Evolutionary conservation across 2,329 filamentous ascomycete species (phyloP).

Genomic region (Coniochaeta sp.): DNA sequence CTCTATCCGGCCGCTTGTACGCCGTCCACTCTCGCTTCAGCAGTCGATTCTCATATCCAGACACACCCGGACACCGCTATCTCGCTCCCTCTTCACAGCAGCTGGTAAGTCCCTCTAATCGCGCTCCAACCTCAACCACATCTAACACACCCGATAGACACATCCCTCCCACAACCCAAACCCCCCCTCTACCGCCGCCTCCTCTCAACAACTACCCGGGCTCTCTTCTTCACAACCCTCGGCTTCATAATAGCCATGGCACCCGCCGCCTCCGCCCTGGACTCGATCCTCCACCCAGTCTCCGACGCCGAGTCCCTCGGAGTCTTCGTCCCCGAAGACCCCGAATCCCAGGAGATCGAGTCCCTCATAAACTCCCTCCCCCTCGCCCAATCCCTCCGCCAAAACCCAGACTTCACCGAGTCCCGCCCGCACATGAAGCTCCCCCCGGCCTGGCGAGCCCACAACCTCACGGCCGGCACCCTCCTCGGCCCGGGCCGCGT

Average conservation of each 20-base stretch:
- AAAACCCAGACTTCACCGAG: conserved; percentile 60
- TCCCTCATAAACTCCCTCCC: conserved; percentile 68
- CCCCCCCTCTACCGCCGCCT: background rate
- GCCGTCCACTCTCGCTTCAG: conserved; percentile 3
- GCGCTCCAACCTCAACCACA: background rate
- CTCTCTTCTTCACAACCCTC: conserved; percentile 35
- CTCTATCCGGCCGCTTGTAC: background rate
- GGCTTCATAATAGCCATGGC: conserved; percentile 51
- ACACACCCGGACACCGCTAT: background rate
- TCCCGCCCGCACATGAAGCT: conserved; percentile 84
- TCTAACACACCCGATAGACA: background rate
- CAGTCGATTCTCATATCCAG: background rate
- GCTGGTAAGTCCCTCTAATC: conserved; percentile 8
- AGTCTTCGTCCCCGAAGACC: conserved; percentile 53
- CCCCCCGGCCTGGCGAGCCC: conserved; percentile 57
- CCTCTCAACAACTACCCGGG: conserved; percentile 22
- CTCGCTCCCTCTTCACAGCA: conserved; percentile 10
- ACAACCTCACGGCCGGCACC: conserved; percentile 77
- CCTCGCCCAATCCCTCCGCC: conserved; percentile 61
- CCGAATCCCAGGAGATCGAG: conserved; percentile 54
- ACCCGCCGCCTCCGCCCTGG: conserved; percentile 41
- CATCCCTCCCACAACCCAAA: conserved; percentile 5
- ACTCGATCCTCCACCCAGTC: conserved; percentile 38
- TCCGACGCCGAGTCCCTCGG: conserved; percentile 64
- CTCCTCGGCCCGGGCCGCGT: conserved; percentile 69